Evolutionary conservation across 2,329 filamentous ascomycete species (phyloP).

Genomic region (Microdochium nivale): DNA sequence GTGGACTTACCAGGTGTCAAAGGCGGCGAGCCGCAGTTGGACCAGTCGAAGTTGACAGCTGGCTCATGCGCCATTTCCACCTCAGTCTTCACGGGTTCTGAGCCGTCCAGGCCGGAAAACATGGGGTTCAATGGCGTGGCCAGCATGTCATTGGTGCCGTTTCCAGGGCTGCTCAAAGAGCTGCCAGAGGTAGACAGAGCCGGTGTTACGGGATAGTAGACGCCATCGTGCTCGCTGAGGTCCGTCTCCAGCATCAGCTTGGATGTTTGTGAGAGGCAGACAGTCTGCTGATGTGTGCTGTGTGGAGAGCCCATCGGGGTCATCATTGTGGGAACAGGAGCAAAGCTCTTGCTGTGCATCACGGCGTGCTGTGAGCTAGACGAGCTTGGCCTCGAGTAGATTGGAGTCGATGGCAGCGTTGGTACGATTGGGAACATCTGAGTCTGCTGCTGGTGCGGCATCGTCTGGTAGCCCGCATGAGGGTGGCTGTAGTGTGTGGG

Average conservation of each 20-base stretch:
- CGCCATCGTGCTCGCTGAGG: slow-evolving; percentile 50
- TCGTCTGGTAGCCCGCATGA: slow-evolving; percentile 11
- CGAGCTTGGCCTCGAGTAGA: slow-evolving; percentile 57
- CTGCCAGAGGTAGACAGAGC: slow-evolving; percentile 80
- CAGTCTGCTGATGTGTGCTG: slow-evolving; percentile 67
- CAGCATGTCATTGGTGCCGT: slow-evolving; percentile 62
- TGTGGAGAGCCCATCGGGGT: slow-evolving; percentile 72
- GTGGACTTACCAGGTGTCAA: slow-evolving; percentile 79
- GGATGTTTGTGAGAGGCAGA: slow-evolving; percentile 30
- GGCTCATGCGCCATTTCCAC: slow-evolving; percentile 63
- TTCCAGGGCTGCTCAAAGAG: slow-evolving; percentile 67
- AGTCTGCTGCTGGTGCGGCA: slow-evolving; percentile 45
- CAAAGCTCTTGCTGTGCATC: slow-evolving; percentile 41
- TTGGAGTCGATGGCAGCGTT: slow-evolving; percentile 52
- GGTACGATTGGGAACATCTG: slow-evolving; percentile 46
- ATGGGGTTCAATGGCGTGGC: slow-evolving; percentile 76
- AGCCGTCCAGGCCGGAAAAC: slow-evolving; percentile 64
- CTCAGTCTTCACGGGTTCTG: slow-evolving; percentile 63
- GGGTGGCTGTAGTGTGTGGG: slow-evolving; percentile 64
- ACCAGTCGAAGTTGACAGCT: slow-evolving; percentile 67
- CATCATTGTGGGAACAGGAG: slow-evolving; percentile 52
- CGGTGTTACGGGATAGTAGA: slow-evolving; percentile 77
- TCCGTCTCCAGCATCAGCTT: slow-evolving; percentile 67
- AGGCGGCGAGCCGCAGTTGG: slow-evolving; percentile 69
- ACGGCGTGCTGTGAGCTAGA: slow-evolving; percentile 51